Base-by-base conservation (phyloP, 495 filamentous ascomycete species). In the Xylaria castorea region DNA sequence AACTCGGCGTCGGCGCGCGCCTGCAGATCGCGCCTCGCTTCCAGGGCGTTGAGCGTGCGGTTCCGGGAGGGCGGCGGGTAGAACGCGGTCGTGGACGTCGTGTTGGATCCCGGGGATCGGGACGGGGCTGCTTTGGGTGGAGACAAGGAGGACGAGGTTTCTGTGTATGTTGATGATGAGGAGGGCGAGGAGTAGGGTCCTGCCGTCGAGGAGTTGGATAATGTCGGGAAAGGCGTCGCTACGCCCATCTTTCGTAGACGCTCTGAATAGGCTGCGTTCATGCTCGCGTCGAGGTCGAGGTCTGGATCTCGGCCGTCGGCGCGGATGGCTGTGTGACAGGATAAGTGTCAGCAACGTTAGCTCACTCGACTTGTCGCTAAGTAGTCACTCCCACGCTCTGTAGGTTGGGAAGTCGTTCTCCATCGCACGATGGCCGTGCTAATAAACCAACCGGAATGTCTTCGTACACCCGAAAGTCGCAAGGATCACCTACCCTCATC, bases 161-260 rank as follows among this genome's bases (percentile, higher is more conserved):
- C 62, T 16, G 70, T 71, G 70, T 71, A 71, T 14, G 69, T 71
- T n/a, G 69, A 65, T 64, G 27, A 57, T 75, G 68, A 20, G 62
- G 50, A 55, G 70, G 46, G 70, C 32, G 38, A 6, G n/a, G 58
- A 63, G 72, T 42, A 63, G 67, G 78, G 61, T 0, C 75, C 71
- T 3, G 81, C 83, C n/a, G 79, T 86, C 1, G 84, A 86, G 0
- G 85, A 85, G 9, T 81, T 78, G 12, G 85, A 86, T 25, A 78
- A 78, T 20, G 81, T 86, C 6, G 85, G 85, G 53, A 83, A 83
- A 8, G 85, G 85, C n/a, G 83, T 81, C 1, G 77, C 85, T 25
- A 85, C 76, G 63, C 84, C 85, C 81, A 87, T 85, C 57, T 83
- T 75, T 36, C 78, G 79, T 3, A 87, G 75, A 5, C 85, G 84